Evolutionary conservation across 768 basidiomycete genomes (phyloP).

Genomic region (Amanita pseudoporphyria): DNA sequence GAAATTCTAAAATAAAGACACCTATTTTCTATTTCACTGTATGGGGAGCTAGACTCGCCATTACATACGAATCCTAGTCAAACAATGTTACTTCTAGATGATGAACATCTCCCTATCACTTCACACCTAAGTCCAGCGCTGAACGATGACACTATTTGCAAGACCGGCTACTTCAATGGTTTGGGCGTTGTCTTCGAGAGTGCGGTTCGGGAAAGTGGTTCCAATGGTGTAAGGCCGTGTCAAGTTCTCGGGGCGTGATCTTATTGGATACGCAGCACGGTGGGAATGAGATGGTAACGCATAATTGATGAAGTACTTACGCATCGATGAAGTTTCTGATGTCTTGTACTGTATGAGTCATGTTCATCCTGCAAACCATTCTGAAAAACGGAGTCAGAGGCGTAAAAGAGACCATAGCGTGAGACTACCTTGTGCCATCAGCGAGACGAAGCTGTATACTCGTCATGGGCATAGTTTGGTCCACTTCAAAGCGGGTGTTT

Average conservation of each 20-base stretch:
- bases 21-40: too few species aligned
- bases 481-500: constrained; percentile 66
- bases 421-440: constrained; percentile 72
- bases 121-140: constrained; percentile 49
- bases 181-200: constrained; percentile 49
- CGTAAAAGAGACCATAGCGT: constrained; percentile 1
- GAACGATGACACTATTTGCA: constrained; percentile 77
- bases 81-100: neutral
- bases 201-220: constrained; percentile 82
- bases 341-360: constrained; percentile 82
- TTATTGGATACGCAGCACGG: constrained; percentile 17
- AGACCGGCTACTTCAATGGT: constrained; percentile 70
- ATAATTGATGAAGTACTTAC: constrained; percentile 35
- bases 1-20: too few species aligned
- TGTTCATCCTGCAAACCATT: constrained; percentile 80
- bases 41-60: too few species aligned
- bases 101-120: neutral
- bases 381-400: constrained; percentile 24
- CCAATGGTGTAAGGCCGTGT: constrained; percentile 64
- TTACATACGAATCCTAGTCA: neutral
- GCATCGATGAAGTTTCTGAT: constrained; percentile 84
- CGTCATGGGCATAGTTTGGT: constrained; percentile 73
- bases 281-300: neutral
- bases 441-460: constrained; percentile 85
- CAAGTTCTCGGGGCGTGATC: constrained; percentile 61